A percentile compares a stretch with the other conserved stretches of the same genome.
Conservation (phyloP, 768 basidiomycete genomes). For the Naganishia friedmannii region DNA sequence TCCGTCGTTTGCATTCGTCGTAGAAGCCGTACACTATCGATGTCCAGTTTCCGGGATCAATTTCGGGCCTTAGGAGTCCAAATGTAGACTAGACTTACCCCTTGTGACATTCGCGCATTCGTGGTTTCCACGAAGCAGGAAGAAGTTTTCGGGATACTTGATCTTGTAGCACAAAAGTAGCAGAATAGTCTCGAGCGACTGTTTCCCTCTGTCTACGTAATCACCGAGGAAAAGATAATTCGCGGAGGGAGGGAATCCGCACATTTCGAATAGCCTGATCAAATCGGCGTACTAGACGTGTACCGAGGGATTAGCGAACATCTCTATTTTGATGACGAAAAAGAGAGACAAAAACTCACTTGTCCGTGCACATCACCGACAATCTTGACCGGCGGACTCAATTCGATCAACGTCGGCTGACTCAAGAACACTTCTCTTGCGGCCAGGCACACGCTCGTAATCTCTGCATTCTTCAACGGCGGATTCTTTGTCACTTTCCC, state of each 20-base stretch:
- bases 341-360: constrained; percentile 40
- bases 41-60: neutral
- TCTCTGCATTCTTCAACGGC: constrained; percentile 89
- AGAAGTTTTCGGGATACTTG: constrained; percentile 99
- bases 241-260: constrained; percentile 92
- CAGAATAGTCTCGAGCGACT: constrained; percentile 95
- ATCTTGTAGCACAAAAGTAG: constrained; percentile 98
- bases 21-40: constrained; percentile 93
- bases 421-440: constrained; percentile 93
- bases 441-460: constrained; percentile 86
- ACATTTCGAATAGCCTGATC: constrained; percentile 98
- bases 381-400: constrained; percentile 97
- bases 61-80: no score
- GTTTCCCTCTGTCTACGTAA: constrained; percentile 98
- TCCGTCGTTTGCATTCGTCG: constrained; percentile 98
- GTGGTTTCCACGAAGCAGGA: constrained; percentile 93
- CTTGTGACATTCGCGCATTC: constrained; percentile 99
- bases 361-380: constrained; percentile 99
- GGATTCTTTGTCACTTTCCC: constrained; percentile 94
- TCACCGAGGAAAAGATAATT: constrained; percentile 99
- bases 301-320: neutral
- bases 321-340: neutral
- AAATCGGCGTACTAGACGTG: constrained; percentile 74
- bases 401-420: constrained; percentile 94
- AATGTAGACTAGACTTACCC: constrained; percentile 60